Conservation (phyloP, 164 flowering plant species). For the Stephania yunnanensis region DNA sequence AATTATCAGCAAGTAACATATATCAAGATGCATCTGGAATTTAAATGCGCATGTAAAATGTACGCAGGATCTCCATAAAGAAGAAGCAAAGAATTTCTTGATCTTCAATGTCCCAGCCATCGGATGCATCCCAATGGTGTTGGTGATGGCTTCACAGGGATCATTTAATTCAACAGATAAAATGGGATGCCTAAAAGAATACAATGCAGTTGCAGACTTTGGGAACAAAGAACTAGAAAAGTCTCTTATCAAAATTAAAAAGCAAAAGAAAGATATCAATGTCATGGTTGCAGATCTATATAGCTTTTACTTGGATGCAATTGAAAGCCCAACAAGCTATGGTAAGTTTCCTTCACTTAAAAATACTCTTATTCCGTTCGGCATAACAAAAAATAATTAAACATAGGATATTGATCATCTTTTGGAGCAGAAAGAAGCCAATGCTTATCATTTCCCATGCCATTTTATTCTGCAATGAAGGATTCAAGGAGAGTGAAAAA, state of each 20-base stretch:
- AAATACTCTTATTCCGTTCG: not conserved
- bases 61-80: constrained; percentile 22
- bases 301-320: constrained; percentile 13
- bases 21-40: not conserved
- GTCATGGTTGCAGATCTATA: constrained; percentile 16
- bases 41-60: not conserved
- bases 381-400: not conserved
- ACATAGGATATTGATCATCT: not conserved
- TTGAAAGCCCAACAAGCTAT: constrained; percentile 14
- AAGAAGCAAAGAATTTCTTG: constrained; percentile 23
- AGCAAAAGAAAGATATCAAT: constrained; percentile 6
- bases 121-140: constrained; percentile 16
- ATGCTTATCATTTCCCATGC: not conserved
- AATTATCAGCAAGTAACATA: not conserved
- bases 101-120: constrained; percentile 21
- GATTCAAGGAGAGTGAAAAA: constrained; percentile 19
- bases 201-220: constrained; percentile 17
- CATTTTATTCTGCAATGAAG: constrained; percentile 9
- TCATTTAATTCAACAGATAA: constrained; percentile 22
- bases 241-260: constrained; percentile 2
- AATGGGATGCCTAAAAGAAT: constrained; percentile 22
- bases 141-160: constrained; percentile 14
- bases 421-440: not conserved
- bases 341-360: constrained; percentile 9
- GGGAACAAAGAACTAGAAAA: constrained; percentile 14